Percentiles rank a stretch among this genome's conserved stretches.
Conservation (phyloP, 345 rosid species). For the Citrus glauca region DNA sequence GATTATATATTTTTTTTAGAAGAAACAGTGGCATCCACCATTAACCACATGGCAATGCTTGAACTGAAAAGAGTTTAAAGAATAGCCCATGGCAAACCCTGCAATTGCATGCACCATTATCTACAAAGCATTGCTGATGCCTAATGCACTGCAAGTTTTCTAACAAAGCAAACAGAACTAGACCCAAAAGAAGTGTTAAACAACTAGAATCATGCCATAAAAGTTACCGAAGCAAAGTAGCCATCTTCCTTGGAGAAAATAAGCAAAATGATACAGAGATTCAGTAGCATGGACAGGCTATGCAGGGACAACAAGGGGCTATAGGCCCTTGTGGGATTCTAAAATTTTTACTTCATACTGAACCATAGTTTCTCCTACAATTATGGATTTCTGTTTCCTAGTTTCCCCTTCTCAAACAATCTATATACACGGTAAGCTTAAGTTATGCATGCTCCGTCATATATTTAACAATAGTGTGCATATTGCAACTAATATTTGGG, state of each 20-base stretch:
- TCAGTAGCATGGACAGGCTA: not conserved
- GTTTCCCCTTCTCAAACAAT: not conserved
- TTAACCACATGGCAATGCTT: not conserved
- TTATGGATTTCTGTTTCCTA: not conserved
- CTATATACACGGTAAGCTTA: not conserved
- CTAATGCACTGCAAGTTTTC: not conserved
- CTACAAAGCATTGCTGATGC: not conserved
- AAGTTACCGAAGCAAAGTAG: not conserved
- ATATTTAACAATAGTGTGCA: not conserved
- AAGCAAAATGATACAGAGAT: not conserved
- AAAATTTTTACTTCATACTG: not conserved
- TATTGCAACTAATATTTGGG: not conserved
- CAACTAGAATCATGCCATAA: not conserved
- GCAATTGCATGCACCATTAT: not conserved
- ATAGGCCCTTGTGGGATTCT: not conserved
- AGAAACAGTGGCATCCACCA: not conserved
- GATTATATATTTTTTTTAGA: not conserved
- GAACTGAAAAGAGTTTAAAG: not conserved
- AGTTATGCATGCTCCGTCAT: not conserved
- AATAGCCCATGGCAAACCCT: not conserved
- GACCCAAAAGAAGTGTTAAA: not conserved
- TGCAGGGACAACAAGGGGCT: not conserved
- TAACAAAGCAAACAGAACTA: not conserved
- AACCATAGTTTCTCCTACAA: not conserved
- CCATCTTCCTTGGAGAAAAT: too few relatives aligned